Evolutionary conservation across 768 basidiomycete genomes (phyloP).

Genomic region (Suillus tomentosus): DNA sequence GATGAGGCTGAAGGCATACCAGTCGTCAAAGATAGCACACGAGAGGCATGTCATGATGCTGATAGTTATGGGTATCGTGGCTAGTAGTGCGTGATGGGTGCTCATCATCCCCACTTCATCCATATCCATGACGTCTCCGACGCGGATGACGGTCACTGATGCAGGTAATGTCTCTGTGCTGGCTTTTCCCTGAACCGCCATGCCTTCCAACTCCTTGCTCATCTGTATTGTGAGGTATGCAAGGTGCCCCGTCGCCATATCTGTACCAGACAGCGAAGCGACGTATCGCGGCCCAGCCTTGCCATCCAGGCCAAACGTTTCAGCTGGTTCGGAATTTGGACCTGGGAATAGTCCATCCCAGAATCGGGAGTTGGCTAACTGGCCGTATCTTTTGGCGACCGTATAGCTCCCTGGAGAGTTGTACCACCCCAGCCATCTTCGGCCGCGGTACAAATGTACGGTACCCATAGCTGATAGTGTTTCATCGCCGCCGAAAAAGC

Average conservation of each 20-base stretch:
- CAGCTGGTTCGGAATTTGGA: conserved; percentile 26
- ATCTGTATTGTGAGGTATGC: conserved; percentile 28
- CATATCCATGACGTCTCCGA: conserved; percentile 26
- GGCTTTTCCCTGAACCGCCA: conserved; percentile 13
- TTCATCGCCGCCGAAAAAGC: conserved; percentile 41
- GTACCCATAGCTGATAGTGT: conserved; percentile 39
- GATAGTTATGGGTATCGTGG: conserved; percentile 24
- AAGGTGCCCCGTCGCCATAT: conserved; percentile 32
- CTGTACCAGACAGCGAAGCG: conserved; percentile 30
- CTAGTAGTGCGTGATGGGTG: conserved; percentile 18
- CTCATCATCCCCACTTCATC: conserved; percentile 12
- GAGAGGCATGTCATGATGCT: conserved; percentile 27
- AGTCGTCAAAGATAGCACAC: conserved; percentile 31
- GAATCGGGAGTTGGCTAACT: conserved; percentile 28
- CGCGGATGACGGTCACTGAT: conserved; percentile 24
- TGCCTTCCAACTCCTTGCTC: conserved; percentile 9
- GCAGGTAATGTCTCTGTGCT: conserved; percentile 17
- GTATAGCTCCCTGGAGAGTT: conserved; percentile 40
- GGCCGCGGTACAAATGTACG: conserved; percentile 33
- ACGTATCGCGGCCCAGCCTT: conserved; percentile 29
- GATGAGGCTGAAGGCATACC: conserved; percentile 36
- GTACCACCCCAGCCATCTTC: conserved; percentile 39
- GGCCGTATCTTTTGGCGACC: conserved; percentile 35
- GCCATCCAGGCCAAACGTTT: conserved; percentile 33
- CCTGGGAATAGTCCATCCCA: conserved; percentile 38